Conservation (phyloP, 1,284 basidiomycete species). For the Schizopora paradoxa region DNA sequence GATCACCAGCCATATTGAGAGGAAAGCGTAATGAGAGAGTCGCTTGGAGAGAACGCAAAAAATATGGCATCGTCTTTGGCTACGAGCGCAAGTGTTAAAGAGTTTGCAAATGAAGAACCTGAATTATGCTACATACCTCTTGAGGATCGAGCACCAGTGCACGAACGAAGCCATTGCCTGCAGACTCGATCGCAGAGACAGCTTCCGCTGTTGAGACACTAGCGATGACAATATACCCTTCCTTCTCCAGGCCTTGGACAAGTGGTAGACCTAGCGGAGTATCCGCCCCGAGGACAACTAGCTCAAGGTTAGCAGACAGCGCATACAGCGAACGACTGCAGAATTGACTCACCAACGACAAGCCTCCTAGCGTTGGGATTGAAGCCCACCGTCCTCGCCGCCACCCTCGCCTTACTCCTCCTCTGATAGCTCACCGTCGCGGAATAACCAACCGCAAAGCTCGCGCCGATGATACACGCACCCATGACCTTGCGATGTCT, state of each 20-base stretch:
- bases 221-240: slow-evolving; percentile 75
- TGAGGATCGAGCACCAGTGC: slow-evolving; percentile 73
- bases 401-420: slow-evolving; percentile 30
- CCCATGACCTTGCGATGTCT: slow-evolving; percentile 56
- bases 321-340: background rate
- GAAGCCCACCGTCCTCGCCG: slow-evolving; percentile 29
- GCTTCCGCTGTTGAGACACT: slow-evolving; percentile 65
- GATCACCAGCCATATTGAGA: slow-evolving; percentile 69
- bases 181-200: slow-evolving; percentile 55
- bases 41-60: slow-evolving; percentile 71
- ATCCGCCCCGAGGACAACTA: slow-evolving; percentile 79
- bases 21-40: slow-evolving; percentile 80
- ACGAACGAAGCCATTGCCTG: slow-evolving; percentile 67
- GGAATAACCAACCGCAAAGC: slow-evolving; percentile 54
- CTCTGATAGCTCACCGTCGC: slow-evolving; percentile 28
- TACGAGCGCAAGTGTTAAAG: slow-evolving; percentile 25
- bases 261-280: slow-evolving; percentile 62
- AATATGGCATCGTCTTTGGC: slow-evolving; percentile 65
- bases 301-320: slow-evolving; percentile 4
- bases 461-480: slow-evolving; percentile 45
- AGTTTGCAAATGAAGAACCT: slow-evolving; percentile 4
- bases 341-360: slow-evolving; percentile 55
- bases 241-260: slow-evolving; percentile 63
- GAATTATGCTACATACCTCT: slow-evolving; percentile 44
- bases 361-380: slow-evolving; percentile 39